Conservation (phyloP, 176 grass and related monocot species). For the Musa troglodytarum region DNA sequence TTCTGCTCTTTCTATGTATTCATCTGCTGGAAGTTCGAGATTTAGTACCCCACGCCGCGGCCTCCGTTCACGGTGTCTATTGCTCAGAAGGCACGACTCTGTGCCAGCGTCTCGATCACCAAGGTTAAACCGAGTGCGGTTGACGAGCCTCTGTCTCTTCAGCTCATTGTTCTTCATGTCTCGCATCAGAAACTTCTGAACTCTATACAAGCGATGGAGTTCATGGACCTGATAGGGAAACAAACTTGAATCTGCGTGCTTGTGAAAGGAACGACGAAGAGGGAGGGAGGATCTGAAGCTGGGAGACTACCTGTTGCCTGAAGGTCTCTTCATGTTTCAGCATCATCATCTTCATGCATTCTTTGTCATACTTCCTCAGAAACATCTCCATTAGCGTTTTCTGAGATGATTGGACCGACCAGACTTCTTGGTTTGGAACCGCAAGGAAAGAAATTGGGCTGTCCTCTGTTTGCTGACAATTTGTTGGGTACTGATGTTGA, state of each 20-base stretch:
- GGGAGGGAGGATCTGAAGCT: background rate
- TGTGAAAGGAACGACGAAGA: background rate
- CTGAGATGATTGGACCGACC: background rate
- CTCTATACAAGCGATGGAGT: slow-evolving; percentile 63
- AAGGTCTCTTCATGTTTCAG: slow-evolving; percentile 81
- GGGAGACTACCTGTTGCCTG: slow-evolving; percentile 48
- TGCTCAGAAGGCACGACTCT: background rate
- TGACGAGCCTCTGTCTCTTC: slow-evolving; percentile 27
- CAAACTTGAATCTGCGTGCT: background rate
- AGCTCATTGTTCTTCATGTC: slow-evolving; percentile 39
- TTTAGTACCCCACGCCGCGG: slow-evolving; percentile 28
- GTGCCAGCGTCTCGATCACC: slow-evolving; percentile 2
- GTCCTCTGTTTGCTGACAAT: background rate
- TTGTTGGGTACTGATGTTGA: background rate
- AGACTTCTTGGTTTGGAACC: slow-evolving; percentile 1
- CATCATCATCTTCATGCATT: slow-evolving; percentile 60
- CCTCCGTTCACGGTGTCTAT: slow-evolving; percentile 27
- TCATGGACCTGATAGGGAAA: slow-evolving; percentile 44
- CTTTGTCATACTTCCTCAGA: slow-evolving; percentile 38
- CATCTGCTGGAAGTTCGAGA: slow-evolving; percentile 38
- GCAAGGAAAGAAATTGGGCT: slow-evolving; percentile 10
- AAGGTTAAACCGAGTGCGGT: slow-evolving; percentile 14
- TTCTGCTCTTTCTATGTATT: slow-evolving; percentile 40
- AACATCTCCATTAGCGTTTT: slow-evolving; percentile 44
- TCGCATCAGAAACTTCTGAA: slow-evolving; percentile 79